Base-by-base conservation (phyloP, 805 yeast genomes). In the Nakazawaea molendinolei region DNA sequence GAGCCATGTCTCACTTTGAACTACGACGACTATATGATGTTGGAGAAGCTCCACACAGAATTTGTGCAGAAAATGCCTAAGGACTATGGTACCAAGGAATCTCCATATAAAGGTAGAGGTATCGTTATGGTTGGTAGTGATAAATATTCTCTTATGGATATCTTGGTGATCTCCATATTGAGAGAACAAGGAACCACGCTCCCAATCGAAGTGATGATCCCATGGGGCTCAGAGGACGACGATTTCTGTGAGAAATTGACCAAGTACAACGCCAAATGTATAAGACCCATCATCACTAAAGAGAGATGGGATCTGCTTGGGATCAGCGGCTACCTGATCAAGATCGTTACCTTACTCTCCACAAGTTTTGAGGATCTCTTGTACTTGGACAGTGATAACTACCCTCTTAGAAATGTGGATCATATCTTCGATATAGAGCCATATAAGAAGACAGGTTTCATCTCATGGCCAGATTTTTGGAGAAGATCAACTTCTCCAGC, bases 101-200 rank as follows among this genome's bases (percentile, higher is more conserved):
- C 50, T 12, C 44, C 65, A 8, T 72, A 70, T 48, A 14, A 40
- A 6, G 76, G 79, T 1, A 60, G 68, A 37, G 90, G 89, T 9
- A 74, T 79, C 21, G 79, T 81, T 0, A 74, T 74, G 39, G 77
- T 81, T 31, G 90, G 86, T 15, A 89, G 90, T 33, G 85, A 85
- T 3, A 67, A 66, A 40, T 81, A 71, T 48, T 78, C 83, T 34
- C 71, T 84, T 73, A 56, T 81, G 24, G 64, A 83, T 1, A 55
- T 76, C 14, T 51, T 77, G 5, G 67, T 80, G 8, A 59, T 81
- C 31, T 65, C 63, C 41, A 60, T 66, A 22, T 49, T 73, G 27
- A 51, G 79, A 30, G 55, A 61, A 3, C 47, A 60, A 5, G 78
- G 78, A 2, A 64, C 70, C 8, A 46, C 54, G 24, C 48, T 71